A percentile compares a stretch with the other conserved stretches of the same genome.
Conservation (phyloP, 2,329 filamentous ascomycete genomes). For the Aspergillus transmontanensis region DNA sequence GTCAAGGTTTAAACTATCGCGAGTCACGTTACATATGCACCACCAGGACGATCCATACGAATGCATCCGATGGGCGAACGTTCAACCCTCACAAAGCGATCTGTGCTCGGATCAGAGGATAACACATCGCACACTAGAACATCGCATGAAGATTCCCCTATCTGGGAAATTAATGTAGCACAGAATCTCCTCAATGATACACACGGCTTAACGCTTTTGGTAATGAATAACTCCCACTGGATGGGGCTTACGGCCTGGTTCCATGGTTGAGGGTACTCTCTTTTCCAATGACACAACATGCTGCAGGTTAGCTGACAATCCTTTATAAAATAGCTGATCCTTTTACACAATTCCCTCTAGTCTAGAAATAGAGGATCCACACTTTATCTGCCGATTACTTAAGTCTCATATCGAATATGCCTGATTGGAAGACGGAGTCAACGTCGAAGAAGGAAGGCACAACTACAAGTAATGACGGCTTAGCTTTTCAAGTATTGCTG, state of each 20-base stretch:
- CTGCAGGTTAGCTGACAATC: not conserved
- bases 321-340: not conserved
- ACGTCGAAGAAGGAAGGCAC: not conserved
- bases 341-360: not conserved
- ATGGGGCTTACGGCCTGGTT: not conserved
- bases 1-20: not conserved
- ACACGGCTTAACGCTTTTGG: not conserved
- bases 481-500: conserved; percentile 1
- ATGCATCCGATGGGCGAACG: not conserved
- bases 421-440: not conserved
- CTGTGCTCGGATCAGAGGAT: not conserved
- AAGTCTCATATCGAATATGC: not conserved
- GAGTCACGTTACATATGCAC: not conserved
- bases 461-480: not conserved
- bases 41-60: not conserved
- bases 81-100: not conserved
- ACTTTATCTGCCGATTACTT: not conserved
- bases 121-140: not conserved
- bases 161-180: not conserved
- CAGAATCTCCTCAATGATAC: not conserved
- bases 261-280: not conserved
- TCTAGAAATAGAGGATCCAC: not conserved
- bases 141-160: not conserved
- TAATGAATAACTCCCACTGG: not conserved
- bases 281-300: not conserved